Evolutionary conservation across 2,329 filamentous ascomycete genomes (phyloP).

Genomic region (Ceratocystis lukuohia): DNA sequence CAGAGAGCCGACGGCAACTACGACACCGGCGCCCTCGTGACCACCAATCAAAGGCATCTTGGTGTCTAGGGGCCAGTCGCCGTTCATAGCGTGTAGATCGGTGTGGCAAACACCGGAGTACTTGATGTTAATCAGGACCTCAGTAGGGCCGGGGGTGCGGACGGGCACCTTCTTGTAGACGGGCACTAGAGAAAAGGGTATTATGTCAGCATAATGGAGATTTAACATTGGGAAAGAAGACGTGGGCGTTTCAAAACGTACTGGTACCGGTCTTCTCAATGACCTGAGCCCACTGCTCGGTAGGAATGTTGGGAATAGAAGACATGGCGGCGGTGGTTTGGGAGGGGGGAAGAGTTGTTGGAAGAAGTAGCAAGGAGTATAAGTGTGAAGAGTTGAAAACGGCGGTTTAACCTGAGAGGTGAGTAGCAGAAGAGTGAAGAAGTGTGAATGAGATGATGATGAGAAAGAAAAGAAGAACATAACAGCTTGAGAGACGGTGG

Average conservation of each 20-base stretch:
- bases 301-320: slow-evolving; percentile 44
- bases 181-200: slow-evolving; percentile 33
- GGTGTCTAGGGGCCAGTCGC: slow-evolving; percentile 74
- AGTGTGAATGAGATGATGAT: slow-evolving; percentile 7
- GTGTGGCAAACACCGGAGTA: slow-evolving; percentile 88
- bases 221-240: neutral
- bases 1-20: slow-evolving; percentile 66
- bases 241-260: slow-evolving; percentile 28
- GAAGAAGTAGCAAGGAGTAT: slow-evolving; percentile 4
- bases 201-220: neutral
- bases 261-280: slow-evolving; percentile 67
- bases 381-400: neutral
- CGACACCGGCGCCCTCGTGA: slow-evolving; percentile 64
- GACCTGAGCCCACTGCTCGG: slow-evolving; percentile 83
- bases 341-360: slow-evolving; percentile 8
- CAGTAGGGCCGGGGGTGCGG: slow-evolving; percentile 66
- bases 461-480: slow-evolving; percentile 8
- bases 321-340: slow-evolving; percentile 24
- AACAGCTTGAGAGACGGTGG: slow-evolving; percentile 9
- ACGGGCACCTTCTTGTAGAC: slow-evolving; percentile 74
- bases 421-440: slow-evolving; percentile 11
- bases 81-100: slow-evolving; percentile 64
- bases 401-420: neutral
- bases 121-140: slow-evolving; percentile 84
- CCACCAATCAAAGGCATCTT: slow-evolving; percentile 81